These are phyloP conservation scores for Linnemannia zychae DNA, from an alignment of 192 early-diverging fungal genomes.

Conservation along the genomic window DNA sequence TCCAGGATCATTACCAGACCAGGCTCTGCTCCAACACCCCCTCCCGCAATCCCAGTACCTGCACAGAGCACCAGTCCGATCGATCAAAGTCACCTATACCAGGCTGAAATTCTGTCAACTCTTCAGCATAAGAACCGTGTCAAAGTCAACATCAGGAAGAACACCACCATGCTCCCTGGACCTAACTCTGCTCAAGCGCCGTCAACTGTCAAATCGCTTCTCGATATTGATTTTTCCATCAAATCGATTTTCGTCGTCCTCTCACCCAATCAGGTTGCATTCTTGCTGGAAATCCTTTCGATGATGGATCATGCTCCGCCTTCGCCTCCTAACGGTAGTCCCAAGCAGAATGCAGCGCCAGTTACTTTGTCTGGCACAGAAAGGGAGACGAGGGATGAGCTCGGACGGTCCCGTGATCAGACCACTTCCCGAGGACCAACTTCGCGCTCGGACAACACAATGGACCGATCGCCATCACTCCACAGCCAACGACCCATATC, in stretches of 20 bases:
- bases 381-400: neutral
- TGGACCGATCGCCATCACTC: constrained; percentile 1
- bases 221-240: constrained; percentile 60
- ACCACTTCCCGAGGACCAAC: neutral
- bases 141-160: constrained; percentile 59
- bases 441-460: neutral
- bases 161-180: constrained; percentile 26
- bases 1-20: constrained; percentile 17
- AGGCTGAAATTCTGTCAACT: constrained; percentile 64
- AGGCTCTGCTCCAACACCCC: neutral
- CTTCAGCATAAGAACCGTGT: constrained; percentile 61
- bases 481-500: constrained; percentile 14
- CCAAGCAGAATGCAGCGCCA: neutral
- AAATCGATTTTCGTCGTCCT: constrained; percentile 46
- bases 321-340: neutral
- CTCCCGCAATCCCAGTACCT: neutral
- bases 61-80: neutral
- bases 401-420: neutral
- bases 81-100: constrained; percentile 19
- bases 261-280: constrained; percentile 62
- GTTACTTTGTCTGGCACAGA: neutral
- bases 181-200: constrained; percentile 11
- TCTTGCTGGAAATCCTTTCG: constrained; percentile 56
- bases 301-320: constrained; percentile 25
- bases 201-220: constrained; percentile 23